Percentiles rank a stretch among this genome's conserved stretches.
These are phyloP conservation scores for Drechmeria coniospora DNA, from an alignment of 2,329 filamentous ascomycete species.

Conservation along the genomic window DNA sequence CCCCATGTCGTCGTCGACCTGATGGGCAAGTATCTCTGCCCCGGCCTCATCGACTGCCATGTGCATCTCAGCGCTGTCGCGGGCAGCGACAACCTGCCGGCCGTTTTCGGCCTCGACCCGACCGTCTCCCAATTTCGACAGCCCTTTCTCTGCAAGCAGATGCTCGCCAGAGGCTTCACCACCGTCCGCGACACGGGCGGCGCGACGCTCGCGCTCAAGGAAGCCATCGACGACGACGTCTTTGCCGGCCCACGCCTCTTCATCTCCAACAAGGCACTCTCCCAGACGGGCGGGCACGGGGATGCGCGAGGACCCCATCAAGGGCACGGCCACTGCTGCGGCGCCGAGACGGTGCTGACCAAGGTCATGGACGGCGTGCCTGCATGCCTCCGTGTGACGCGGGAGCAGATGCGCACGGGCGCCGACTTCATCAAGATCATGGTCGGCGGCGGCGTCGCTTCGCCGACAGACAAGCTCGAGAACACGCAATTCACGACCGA, in stretches of 20 bases:
- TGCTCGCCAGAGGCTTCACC: conserved; percentile 42
- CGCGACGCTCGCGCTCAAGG: conserved; percentile 35
- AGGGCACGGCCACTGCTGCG: conserved; percentile 4
- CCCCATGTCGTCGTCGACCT: conserved; percentile 8
- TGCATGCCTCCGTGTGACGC: conserved; percentile 33
- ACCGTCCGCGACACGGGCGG: conserved; percentile 43
- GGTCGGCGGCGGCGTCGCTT: conserved; percentile 39
- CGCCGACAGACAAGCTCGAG: conserved; percentile 36
- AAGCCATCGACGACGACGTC: conserved; percentile 40
- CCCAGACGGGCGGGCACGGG: conserved; percentile 43
- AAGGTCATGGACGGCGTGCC: conserved; percentile 30
- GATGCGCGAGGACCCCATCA: conserved; percentile 31
- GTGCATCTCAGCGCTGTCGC: conserved; percentile 16
- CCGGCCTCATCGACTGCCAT: conserved; percentile 19
- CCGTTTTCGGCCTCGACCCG: conserved; percentile 13
- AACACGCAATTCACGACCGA: conserved; percentile 39
- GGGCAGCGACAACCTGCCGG: conserved; percentile 11
- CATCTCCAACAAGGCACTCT: conserved; percentile 36
- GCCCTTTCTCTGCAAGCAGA: conserved; percentile 30
- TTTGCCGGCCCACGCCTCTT: conserved; percentile 40
- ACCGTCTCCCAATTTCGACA: conserved; percentile 26
- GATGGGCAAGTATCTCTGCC: conserved; percentile 14
- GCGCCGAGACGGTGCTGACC: conserved; percentile 1
- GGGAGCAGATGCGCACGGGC: conserved; percentile 39
- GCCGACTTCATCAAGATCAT: conserved; percentile 50